Evolutionary conservation across 768 basidiomycete genomes (phyloP), one percentile per base, ranked within the genome.

Genomic region (Tricholoma terreum): DNA sequence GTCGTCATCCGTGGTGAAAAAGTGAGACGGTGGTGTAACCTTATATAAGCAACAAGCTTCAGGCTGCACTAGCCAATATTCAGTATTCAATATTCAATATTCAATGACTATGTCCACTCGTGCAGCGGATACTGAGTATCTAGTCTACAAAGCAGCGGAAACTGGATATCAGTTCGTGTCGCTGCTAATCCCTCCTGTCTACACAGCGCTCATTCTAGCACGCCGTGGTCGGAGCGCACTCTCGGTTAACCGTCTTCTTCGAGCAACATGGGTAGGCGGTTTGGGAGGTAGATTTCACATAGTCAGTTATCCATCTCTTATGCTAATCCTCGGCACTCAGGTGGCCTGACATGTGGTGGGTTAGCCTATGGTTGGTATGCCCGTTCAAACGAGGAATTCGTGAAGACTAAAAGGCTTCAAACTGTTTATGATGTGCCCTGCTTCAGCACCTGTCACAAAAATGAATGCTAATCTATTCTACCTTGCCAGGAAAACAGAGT

Each of bases 181-280:
- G 6, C 62, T 89, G 24, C 60, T 90, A 40, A 75, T 78, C 1
- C 87, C 88, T 11, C 84, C 87, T 8, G 69, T 77, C 6, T 92
- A 91, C 60, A 69, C 77, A 5, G 77, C 75, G 0, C 79, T 83
- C 59, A 68, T 82, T 10, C 61, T 89, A 33, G 74, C 76, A 33
- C 78, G 82, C 60, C 83, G 79, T 57, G 84, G 87, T 7, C 75
- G 81, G 31, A 69, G 74, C 12, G 76, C 82, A 27, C 72, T 90
- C 55, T 80, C 79, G 6, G 63, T 85, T 38, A 91, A 89, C 63
- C 80, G 80, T 24, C 63, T 85, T 14, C 76, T 92, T 34, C 83
- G 88, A 11, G 84, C 88, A 31, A 87, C 87, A 14, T 91, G 89
- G 90, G 64, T 85, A 4, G 85, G 86, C 15, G 87, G 90, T 30